Conservation (phyloP, 2,329 filamentous ascomycete species). For the Coleophoma crateriformis region DNA sequence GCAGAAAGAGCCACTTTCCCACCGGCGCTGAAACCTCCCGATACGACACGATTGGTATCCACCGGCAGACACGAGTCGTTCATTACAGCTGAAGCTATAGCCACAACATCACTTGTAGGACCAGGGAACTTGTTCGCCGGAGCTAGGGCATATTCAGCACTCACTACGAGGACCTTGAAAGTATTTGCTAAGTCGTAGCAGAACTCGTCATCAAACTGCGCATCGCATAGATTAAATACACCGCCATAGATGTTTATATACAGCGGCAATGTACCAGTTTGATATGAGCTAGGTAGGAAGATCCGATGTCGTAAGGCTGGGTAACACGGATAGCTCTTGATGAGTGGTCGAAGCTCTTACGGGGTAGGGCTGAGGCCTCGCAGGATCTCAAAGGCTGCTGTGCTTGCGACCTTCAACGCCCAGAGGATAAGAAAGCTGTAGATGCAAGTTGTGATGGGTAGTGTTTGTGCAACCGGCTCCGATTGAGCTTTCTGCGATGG, state of each 20-base stretch:
- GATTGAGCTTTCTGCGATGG: background rate
- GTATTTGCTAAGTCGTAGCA: constrained; percentile 35
- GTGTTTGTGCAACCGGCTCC: background rate
- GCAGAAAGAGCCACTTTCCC: constrained; percentile 39
- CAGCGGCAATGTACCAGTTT: constrained; percentile 30
- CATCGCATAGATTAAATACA: constrained; percentile 39
- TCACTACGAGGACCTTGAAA: constrained; percentile 37
- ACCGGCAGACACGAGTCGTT: constrained; percentile 38
- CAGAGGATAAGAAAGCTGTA: background rate
- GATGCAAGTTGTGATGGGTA: background rate
- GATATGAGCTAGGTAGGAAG: constrained; percentile 33
- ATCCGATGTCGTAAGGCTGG: constrained; percentile 25
- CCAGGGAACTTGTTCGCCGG: constrained; percentile 38
- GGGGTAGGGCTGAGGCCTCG: constrained; percentile 3
- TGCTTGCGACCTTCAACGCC: background rate
- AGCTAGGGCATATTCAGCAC: constrained; percentile 44
- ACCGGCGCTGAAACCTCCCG: constrained; percentile 42
- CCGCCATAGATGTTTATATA: constrained; percentile 47
- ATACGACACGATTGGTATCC: constrained; percentile 32
- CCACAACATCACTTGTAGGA: constrained; percentile 38
- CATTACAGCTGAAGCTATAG: constrained; percentile 35
- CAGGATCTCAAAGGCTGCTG: constrained; percentile 3
- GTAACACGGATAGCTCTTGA: constrained; percentile 2
- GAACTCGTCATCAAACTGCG: constrained; percentile 39
- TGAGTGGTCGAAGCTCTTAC: constrained; percentile 1